Percentiles rank a stretch among this genome's conserved stretches.
phyloP scores from a whole-genome alignment of 1,284 basidiomycete genomes.

The Agaricales sp. region DNA sequence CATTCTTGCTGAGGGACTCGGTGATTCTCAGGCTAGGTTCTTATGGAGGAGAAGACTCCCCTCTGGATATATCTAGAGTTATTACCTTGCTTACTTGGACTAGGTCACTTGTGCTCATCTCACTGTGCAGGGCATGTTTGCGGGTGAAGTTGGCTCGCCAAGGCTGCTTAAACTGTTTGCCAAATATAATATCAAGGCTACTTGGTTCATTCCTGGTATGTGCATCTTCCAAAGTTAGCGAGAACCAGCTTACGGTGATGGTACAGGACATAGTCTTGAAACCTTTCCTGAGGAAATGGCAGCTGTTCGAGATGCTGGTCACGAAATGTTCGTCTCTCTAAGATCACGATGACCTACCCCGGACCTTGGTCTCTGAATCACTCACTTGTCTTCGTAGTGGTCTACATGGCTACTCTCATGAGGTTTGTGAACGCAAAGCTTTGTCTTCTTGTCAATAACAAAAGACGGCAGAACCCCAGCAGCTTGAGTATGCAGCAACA shows the following conservation, averaged over 20 bases:
- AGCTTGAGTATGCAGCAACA: constrained; percentile 60
- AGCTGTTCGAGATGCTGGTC: constrained; percentile 56
- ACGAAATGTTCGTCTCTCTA: too few species aligned
- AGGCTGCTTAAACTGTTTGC: constrained; percentile 62
- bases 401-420: constrained; percentile 69
- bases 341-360: constrained; percentile 12
- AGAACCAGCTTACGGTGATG: not conserved
- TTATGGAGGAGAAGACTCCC: constrained; percentile 60
- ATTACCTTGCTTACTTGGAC: constrained; percentile 9
- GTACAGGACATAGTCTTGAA: constrained; percentile 60
- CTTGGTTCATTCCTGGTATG: constrained; percentile 65
- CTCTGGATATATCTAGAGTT: constrained; percentile 53
- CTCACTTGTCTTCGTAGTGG: constrained; percentile 29
- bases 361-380: not conserved
- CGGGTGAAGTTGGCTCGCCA: constrained; percentile 64
- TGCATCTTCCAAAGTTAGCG: not conserved
- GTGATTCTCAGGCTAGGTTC: constrained; percentile 45
- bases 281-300: constrained; percentile 61
- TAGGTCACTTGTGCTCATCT: not conserved
- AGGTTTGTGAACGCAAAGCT: constrained; percentile 24
- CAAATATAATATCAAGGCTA: constrained; percentile 61
- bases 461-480: constrained; percentile 48
- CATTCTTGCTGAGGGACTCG: not conserved
- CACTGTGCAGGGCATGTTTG: constrained; percentile 45
- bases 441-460: not conserved